Base-by-base conservation (phyloP, 176 grass and related monocot species). In the Musa itinerans region DNA sequence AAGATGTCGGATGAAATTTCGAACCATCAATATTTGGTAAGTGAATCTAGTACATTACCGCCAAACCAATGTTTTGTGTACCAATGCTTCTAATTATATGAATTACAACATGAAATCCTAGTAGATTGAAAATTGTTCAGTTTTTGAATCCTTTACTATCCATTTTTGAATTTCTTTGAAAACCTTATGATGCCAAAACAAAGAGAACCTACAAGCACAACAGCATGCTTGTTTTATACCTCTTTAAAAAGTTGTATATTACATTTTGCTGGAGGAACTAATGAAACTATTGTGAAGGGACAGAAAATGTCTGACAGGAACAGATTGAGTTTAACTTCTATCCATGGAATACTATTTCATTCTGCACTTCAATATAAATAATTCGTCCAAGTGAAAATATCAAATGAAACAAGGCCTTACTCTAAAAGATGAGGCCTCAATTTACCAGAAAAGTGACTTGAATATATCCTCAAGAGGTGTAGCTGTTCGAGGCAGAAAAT, bases 401-500 rank as follows among this genome's bases (percentile, higher is more conserved):
- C 11, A 16, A 77, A 77, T 65, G 58, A 63, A 53, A 21, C 2
- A 52, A 63, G 20, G 20, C 15, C 68, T 63, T 65, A 25, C 49
- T 77, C 75, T 26, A 53, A 69, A 22, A 54, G 70, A 50, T 68
- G n/a, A 53, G 56, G 2, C 16, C 48, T 62, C 69, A 76, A 51
- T 69, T 86, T 89, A 98, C 95, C 95, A 98, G 81, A 98, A 74
- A 12, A 98, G 82, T 72, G 82, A 98, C 79, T 91, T 91, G 84
- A 98, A 89, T 52, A 93, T 80, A 78, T 98, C 88, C 75, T 98
- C 95, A 80, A 93, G 71, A 65, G 90, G 86, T 89, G 85, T 98
- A 76, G 89, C 88, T 22, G 90, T 93, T 55, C 90, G 88, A 73
- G 95, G 88, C 69, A 98, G 84, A 85, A 98, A 98, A 91, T 98